phyloP scores from a whole-genome alignment of 1,284 basidiomycete species.

The Pascua sp. region DNA sequence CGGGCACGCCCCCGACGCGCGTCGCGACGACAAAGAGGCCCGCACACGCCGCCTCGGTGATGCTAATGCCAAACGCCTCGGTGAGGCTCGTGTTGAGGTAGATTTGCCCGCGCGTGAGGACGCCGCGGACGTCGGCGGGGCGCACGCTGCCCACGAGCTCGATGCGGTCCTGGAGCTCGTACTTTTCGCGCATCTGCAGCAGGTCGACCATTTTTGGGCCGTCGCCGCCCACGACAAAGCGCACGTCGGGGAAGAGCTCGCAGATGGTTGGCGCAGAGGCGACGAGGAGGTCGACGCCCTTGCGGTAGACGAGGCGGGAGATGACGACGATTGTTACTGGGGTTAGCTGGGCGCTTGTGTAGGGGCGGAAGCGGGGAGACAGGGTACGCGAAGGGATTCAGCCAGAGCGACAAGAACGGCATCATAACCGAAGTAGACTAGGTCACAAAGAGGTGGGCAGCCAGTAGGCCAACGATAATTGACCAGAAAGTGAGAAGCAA shows the following conservation, averaged over 20 bases:
- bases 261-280: slow-evolving; percentile 89
- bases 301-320: slow-evolving; percentile 93
- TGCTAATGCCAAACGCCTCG: slow-evolving; percentile 93
- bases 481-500: no score
- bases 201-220: slow-evolving; percentile 94
- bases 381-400: no score
- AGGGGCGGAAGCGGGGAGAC: background rate
- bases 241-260: slow-evolving; percentile 72
- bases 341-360: background rate
- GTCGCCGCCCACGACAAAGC: slow-evolving; percentile 87
- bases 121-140: slow-evolving; percentile 76
- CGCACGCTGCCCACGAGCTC: slow-evolving; percentile 77
- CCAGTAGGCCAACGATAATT: no score
- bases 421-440: no score
- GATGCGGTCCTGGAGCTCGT: slow-evolving; percentile 84
- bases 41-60: slow-evolving; percentile 91
- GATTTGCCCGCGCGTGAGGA: slow-evolving; percentile 78
- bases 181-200: slow-evolving; percentile 90
- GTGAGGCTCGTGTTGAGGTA: slow-evolving; percentile 95
- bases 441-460: no score
- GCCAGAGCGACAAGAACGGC: no score
- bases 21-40: slow-evolving; percentile 94
- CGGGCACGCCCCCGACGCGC: slow-evolving; percentile 90
- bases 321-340: slow-evolving; percentile 89
- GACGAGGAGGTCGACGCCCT: slow-evolving; percentile 93